phyloP scores from a whole-genome alignment of 2,329 filamentous ascomycete species.

The Fusarium subtropicale region DNA sequence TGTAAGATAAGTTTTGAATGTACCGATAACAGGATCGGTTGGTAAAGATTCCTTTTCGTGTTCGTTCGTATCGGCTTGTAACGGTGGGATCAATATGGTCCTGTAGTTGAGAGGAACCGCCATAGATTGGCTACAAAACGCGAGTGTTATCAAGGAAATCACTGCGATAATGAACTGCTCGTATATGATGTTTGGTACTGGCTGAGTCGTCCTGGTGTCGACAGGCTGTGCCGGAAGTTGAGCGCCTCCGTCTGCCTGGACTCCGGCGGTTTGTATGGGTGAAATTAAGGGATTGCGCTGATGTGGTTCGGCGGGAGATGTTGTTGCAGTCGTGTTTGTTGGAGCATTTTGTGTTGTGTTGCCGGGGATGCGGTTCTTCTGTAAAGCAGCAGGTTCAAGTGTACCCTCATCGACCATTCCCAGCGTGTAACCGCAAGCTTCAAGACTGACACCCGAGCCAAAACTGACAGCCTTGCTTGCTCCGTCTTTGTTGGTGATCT shows the following conservation, averaged over 20 bases:
- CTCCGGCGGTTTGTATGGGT: conserved; percentile 27
- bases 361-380: conserved; percentile 57
- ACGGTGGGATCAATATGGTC: conserved; percentile 60
- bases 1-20: conserved; percentile 66
- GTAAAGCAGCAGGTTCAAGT: conserved; percentile 62
- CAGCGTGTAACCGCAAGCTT: conserved; percentile 59
- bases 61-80: conserved; percentile 24
- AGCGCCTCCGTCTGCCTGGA: conserved; percentile 45
- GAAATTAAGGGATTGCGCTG: conserved; percentile 45
- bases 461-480: conserved; percentile 39
- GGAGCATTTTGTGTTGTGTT: conserved; percentile 59
- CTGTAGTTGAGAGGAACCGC: conserved; percentile 66
- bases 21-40: conserved; percentile 56
- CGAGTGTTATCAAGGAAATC: conserved; percentile 61
- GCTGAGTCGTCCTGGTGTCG: conserved; percentile 43
- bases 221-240: conserved; percentile 46
- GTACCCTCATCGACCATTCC: conserved; percentile 61
- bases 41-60: conserved; percentile 33
- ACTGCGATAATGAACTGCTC: conserved; percentile 67
- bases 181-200: conserved; percentile 58
- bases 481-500: conserved; percentile 58
- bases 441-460: conserved; percentile 55
- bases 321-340: conserved; percentile 59
- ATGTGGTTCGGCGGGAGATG: conserved; percentile 54
- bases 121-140: conserved; percentile 61